These are phyloP conservation scores for Picochlorum sp. DNA, from an alignment of 139 green algal species.

Conservation along the genomic window DNA sequence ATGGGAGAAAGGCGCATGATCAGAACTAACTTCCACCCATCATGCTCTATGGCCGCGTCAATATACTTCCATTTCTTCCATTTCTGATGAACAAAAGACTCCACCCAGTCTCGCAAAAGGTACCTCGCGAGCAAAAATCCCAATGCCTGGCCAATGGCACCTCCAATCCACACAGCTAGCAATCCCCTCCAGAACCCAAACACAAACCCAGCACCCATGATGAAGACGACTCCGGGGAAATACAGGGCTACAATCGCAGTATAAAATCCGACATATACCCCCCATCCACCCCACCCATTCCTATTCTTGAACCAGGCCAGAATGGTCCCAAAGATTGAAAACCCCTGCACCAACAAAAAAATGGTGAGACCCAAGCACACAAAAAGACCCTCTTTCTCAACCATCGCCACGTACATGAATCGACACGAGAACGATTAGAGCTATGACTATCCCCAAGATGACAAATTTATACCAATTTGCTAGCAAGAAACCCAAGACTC, in stretches of 20 bases:
- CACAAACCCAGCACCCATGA: slow-evolving; percentile 45
- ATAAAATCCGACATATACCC: slow-evolving; percentile 42
- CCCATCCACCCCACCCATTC: slow-evolving; percentile 49
- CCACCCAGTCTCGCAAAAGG: slow-evolving; percentile 39
- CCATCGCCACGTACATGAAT: slow-evolving; percentile 27
- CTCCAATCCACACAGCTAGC: slow-evolving; percentile 49
- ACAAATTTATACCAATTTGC: slow-evolving; percentile 33
- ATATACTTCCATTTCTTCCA: slow-evolving; percentile 44
- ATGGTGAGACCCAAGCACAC: too few species aligned
- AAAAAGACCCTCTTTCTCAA: too few species aligned
- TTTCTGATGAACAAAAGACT: slow-evolving; percentile 27
- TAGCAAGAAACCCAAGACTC: slow-evolving; percentile 10
- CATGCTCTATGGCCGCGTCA: slow-evolving; percentile 42
- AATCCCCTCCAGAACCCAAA: slow-evolving; percentile 45
- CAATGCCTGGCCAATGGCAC: slow-evolving; percentile 36
- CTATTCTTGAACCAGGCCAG: slow-evolving; percentile 40
- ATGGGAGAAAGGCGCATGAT: slow-evolving; percentile 39
- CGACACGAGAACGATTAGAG: slow-evolving; percentile 39
- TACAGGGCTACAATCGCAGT: slow-evolving; percentile 36
- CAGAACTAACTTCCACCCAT: slow-evolving; percentile 59
- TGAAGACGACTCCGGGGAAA: slow-evolving; percentile 41
- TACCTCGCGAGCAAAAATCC: slow-evolving; percentile 50
- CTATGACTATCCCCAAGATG: slow-evolving; percentile 23
- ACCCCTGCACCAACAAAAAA: slow-evolving; percentile 23
- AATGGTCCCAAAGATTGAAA: slow-evolving; percentile 38